Percentiles rank a stretch among this genome's conserved stretches.
These are phyloP conservation scores for Aspergillus sp. DNA, from an alignment of 2,329 filamentous ascomycete species.

Conservation along the genomic window DNA sequence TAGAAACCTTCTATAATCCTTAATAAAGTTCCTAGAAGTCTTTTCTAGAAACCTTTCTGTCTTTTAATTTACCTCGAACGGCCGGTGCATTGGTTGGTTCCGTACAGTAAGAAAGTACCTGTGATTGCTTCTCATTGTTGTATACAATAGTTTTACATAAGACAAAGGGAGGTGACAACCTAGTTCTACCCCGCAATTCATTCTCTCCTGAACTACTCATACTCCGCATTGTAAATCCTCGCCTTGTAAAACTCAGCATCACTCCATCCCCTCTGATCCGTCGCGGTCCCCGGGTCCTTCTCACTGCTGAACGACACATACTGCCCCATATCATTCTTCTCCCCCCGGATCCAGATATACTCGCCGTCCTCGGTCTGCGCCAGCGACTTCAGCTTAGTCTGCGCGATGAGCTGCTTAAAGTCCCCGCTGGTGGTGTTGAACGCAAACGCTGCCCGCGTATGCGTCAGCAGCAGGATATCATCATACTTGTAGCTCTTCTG, in stretches of 20 bases:
- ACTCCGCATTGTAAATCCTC: slow-evolving; percentile 12
- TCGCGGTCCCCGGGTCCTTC: slow-evolving; percentile 1
- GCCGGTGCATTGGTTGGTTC: no score
- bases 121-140: no score
- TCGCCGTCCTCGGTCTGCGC: slow-evolving; percentile 14
- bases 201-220: slow-evolving; percentile 1
- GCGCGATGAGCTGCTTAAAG: slow-evolving; percentile 8
- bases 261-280: slow-evolving; percentile 9
- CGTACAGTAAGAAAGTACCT: no score
- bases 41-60: no score
- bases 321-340: slow-evolving; percentile 16
- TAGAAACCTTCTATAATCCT: no score
- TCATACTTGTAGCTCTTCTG: slow-evolving; percentile 15
- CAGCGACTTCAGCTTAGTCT: slow-evolving; percentile 14
- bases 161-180: no score
- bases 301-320: slow-evolving; percentile 15
- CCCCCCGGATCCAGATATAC: slow-evolving; percentile 15
- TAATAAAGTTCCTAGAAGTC: no score
- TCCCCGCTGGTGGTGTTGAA: slow-evolving; percentile 13
- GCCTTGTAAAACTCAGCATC: slow-evolving; percentile 19
- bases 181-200: no score
- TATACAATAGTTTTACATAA: no score
- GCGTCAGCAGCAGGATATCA: slow-evolving; percentile 14
- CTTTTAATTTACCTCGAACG: no score
- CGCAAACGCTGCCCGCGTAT: slow-evolving; percentile 14